Base-by-base conservation (phyloP, 306 rosid species). In the Canavalia gladiata region DNA sequence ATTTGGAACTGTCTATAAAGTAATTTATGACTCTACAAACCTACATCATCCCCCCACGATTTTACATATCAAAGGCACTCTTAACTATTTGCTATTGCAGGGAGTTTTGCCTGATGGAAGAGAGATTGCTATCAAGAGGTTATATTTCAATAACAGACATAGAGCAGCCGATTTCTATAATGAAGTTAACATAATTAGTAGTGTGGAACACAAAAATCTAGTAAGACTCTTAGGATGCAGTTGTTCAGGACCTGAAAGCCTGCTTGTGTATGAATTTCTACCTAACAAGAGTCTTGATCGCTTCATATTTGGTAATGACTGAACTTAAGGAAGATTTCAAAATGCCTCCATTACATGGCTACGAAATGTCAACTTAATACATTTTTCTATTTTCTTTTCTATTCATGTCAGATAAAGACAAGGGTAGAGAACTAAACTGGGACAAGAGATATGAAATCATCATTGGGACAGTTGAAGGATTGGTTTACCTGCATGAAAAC, bases 221-320 rank as follows among this genome's bases (percentile, higher is more conserved):
- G 94, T 91, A 7, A 86, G 94, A 68, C 74, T 93, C 67, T 82
- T 91, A 45, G 97, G 97, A 39, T 93, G 96, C 89, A 88, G 94
- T 74, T 91, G 92, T 67, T 84, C 96, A 5, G 97, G 96, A 78
- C 94, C 97, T 11, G 97, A 93, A 85, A 93, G 97, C 88, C 90
- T 93, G 3, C 94, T 93, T 11, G 89, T 93, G 33, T 91, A 93
- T 68, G 94, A 93, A 77, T 87, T 41, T 86, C 81, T 93, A 49
- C 90, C 90, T 0, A 93, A 93, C 89, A 83, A 68, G 80, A 93
- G 97, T 68, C 96, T 93, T 11, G 94, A 93, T 58, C 87, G 84
- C 34, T 93, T 90, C 87, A 86, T 93, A 79, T 91, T 93, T 41
- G 91, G 97, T 92, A 89, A 65, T 52, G 18, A 58, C 81, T 52